Evolutionary conservation across 371 early-diverging fungal genomes (phyloP).

Genomic region (Mucor lusitanicus): DNA sequence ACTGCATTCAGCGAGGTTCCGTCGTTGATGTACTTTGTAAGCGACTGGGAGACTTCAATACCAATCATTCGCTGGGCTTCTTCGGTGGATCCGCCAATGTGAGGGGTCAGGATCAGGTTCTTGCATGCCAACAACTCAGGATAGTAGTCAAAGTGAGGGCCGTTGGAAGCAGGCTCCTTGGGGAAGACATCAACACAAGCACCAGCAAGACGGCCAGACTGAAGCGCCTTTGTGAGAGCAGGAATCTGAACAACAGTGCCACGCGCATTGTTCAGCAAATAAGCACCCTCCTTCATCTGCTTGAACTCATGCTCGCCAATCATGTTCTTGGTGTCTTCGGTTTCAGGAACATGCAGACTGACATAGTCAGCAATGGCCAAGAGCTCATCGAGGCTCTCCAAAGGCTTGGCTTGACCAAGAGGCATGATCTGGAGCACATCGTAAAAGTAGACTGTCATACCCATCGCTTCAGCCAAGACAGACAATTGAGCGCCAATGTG

Average conservation of each 20-base stretch:
- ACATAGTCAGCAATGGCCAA: slow-evolving; percentile 85
- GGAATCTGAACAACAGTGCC: slow-evolving; percentile 93
- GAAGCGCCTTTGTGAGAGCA: slow-evolving; percentile 79
- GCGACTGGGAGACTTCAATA: slow-evolving; percentile 84
- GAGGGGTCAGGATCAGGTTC: slow-evolving; percentile 94
- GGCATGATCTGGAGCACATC: slow-evolving; percentile 94
- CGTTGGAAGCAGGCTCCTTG: slow-evolving; percentile 90
- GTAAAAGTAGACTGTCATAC: slow-evolving; percentile 88
- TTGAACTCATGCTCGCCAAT: slow-evolving; percentile 77
- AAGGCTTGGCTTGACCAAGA: slow-evolving; percentile 78
- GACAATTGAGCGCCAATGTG: slow-evolving; percentile 97
- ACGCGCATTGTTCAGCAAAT: slow-evolving; percentile 91
- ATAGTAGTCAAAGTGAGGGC: slow-evolving; percentile 68
- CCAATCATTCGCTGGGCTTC: slow-evolving; percentile 98
- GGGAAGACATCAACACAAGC: slow-evolving; percentile 97
- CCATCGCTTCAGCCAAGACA: slow-evolving; percentile 96
- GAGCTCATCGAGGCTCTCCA: slow-evolving; percentile 70
- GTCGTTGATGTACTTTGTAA: slow-evolving; percentile 81
- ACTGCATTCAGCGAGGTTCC: slow-evolving; percentile 91
- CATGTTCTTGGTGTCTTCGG: slow-evolving; percentile 95
- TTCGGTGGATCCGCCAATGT: slow-evolving; percentile 99
- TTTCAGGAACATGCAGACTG: slow-evolving; percentile 94
- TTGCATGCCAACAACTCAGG: slow-evolving; percentile 79
- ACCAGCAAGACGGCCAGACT: slow-evolving; percentile 89
- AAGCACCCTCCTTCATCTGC: slow-evolving; percentile 88